Percentiles rank a stretch among this genome's conserved stretches.
phyloP scores from a whole-genome alignment of 2,329 filamentous ascomycete genomes.

The Botrytis sinoallii region DNA sequence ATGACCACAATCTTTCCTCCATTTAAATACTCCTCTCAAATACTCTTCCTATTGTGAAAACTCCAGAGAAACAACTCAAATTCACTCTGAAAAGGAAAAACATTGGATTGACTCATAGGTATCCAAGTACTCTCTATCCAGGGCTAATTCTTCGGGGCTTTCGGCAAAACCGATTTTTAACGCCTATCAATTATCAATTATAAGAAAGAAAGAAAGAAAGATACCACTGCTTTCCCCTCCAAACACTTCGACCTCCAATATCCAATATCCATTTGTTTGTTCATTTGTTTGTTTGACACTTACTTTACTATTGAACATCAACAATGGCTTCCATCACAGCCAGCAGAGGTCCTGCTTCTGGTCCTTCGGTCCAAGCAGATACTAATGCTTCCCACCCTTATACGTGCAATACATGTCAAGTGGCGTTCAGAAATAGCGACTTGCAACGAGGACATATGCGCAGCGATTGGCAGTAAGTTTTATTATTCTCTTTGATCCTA shows the following conservation, averaged over 20 bases:
- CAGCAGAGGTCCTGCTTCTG: slow-evolving; percentile 37
- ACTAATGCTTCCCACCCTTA: slow-evolving; percentile 70
- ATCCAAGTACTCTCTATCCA: not conserved
- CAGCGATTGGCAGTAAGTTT: slow-evolving; percentile 92
- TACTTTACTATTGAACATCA: not conserved
- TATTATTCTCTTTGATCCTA: slow-evolving; percentile 1
- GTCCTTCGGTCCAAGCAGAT: slow-evolving; percentile 25
- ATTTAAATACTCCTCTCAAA: not conserved
- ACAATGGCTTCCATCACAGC: slow-evolving; percentile 51
- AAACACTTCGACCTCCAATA: not conserved
- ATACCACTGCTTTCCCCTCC: slow-evolving; percentile 5
- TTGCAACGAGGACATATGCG: slow-evolving; percentile 95
- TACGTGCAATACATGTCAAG: slow-evolving; percentile 97
- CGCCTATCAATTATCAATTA: slow-evolving; percentile 10
- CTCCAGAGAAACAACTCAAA: not conserved
- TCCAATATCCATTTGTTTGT: not conserved
- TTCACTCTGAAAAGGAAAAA: not conserved
- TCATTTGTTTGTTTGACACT: not conserved
- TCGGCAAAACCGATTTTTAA: slow-evolving; percentile 5
- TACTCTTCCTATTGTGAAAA: not conserved
- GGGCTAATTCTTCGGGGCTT: slow-evolving; percentile 3
- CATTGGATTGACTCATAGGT: not conserved
- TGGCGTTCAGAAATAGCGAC: slow-evolving; percentile 92
- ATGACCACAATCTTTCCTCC: not conserved
- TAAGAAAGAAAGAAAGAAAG: not conserved